Evolutionary conservation across 2,329 filamentous ascomycete genomes (phyloP), one percentile per base, ranked within the genome.

Genomic region (Berkeleyomyces basicola): DNA sequence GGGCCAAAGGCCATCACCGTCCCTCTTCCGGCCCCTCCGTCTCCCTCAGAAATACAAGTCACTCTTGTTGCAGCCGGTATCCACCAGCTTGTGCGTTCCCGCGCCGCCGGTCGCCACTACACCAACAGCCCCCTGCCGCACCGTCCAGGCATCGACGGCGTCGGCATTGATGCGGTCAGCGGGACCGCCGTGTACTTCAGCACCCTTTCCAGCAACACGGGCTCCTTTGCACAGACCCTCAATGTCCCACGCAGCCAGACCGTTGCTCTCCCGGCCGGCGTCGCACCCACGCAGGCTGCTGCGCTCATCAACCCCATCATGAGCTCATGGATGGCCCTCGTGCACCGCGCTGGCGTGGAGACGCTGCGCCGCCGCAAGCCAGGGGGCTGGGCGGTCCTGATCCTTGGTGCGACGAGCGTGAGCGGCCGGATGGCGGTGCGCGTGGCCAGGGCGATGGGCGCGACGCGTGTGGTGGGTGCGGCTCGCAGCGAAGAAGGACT

Each of bases 261-360:
- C 0, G 71, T 73, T 1, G 72, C 74, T 2, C 63, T 83, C 1
- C 77, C 78, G 0, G 71, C 72, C 0, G 73, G 71, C 3, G 73
- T 77, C 7, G 77, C 82, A 66, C 72, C 77, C 0, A 70, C 76
- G 0, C 72, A 76, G 37, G 74, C 79, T n/a, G 81, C 81, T 0
- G 79, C 75, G 0, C 71, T 78, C 61, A 72, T 78, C 46, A 84
- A 83, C 65, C 80, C 80, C 0, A 78, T 76, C 36, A 76, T 81
- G 73, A 77, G 76, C 61, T 76, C 75, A 47, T 83, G 80, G 80
- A 81, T 83, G 79, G 80, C 79, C 3, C 70, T 83, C 43, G 73
- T 71, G 31, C 71, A 74, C 46, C 74, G 80, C 4, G 75, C 75
- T 0, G 66, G 64, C 3, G 4, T 63, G 43, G 44, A 9, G 6